These are phyloP conservation scores for Vigna angularis DNA, from an alignment of 306 rosid species.

Conservation along the genomic window DNA sequence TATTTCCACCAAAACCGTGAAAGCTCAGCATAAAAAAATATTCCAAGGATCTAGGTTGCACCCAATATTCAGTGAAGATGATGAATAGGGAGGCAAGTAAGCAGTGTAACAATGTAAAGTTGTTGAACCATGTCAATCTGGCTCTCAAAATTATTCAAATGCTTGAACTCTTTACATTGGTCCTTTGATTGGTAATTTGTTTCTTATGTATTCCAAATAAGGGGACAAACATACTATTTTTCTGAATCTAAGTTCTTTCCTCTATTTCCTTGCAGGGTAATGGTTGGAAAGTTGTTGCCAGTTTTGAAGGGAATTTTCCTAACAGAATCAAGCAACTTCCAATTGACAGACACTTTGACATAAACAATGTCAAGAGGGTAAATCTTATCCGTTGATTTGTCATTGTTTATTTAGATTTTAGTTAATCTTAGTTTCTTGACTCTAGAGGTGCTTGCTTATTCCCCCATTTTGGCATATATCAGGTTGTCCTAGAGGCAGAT, in stretches of 20 bases:
- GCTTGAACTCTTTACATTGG: slow-evolving; percentile 25
- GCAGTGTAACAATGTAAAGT: not conserved
- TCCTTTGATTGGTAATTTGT: slow-evolving; percentile 12
- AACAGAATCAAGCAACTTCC: slow-evolving; percentile 95
- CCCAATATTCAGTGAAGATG: not conserved
- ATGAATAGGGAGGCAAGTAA: slow-evolving; percentile 23
- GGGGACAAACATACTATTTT: slow-evolving; percentile 7
- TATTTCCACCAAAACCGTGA: slow-evolving; percentile 16
- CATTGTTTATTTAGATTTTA: slow-evolving; percentile 8
- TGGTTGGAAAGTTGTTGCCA: slow-evolving; percentile 99
- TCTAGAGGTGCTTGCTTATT: slow-evolving; percentile 37
- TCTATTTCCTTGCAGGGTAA: slow-evolving; percentile 69
- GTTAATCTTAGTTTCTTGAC: slow-evolving; percentile 22
- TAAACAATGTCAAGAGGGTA: slow-evolving; percentile 97
- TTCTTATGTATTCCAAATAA: slow-evolving; percentile 21
- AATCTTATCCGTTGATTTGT: slow-evolving; percentile 17
- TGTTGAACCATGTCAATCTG: slow-evolving; percentile 24
- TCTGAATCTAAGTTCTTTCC: slow-evolving; percentile 32
- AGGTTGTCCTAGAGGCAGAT: slow-evolving; percentile 99
- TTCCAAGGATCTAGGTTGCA: slow-evolving; percentile 20
- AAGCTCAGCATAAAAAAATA: not conserved
- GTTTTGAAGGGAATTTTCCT: slow-evolving; percentile 98
- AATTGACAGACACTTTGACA: slow-evolving; percentile 93
- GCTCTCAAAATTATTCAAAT: slow-evolving; percentile 28
- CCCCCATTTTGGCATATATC: slow-evolving; percentile 38